Conservation (phyloP, 352 stramenopile genomes). For the Peronospora farinosa region DNA sequence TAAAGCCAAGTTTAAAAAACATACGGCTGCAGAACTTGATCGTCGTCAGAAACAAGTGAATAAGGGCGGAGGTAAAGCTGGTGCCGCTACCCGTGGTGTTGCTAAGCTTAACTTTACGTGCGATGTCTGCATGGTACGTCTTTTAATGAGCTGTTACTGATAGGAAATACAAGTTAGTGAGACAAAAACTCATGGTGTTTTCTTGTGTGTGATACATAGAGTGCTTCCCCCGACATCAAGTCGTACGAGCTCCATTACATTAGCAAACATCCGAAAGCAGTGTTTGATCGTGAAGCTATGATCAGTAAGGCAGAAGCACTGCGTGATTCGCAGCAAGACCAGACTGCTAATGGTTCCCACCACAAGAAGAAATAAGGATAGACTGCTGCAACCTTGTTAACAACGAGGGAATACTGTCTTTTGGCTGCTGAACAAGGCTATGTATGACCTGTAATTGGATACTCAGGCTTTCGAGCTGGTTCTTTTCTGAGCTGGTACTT, state of each 20-base stretch:
- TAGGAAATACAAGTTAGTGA: not conserved
- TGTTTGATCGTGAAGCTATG: constrained; percentile 48
- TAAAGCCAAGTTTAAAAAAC: constrained; percentile 77
- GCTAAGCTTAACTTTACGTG: constrained; percentile 68
- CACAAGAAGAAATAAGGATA: constrained; percentile 40
- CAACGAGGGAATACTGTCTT: not conserved
- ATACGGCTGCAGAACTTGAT: constrained; percentile 60
- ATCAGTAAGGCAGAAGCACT: constrained; percentile 44
- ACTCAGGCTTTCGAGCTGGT: not conserved
- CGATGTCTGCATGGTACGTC: constrained; percentile 57
- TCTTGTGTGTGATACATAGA: constrained; percentile 24
- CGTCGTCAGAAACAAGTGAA: constrained; percentile 46
- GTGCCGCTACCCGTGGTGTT: constrained; percentile 29
- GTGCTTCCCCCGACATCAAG: constrained; percentile 55
- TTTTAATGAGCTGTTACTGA: not conserved
- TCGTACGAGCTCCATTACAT: constrained; percentile 51
- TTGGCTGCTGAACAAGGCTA: constrained; percentile 1
- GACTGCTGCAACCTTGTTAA: constrained; percentile 6
- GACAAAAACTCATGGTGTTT: constrained; percentile 1
- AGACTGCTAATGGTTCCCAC: constrained; percentile 39
- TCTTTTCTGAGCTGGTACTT: not conserved
- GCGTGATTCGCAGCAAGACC: constrained; percentile 30
- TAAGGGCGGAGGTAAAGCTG: constrained; percentile 48
- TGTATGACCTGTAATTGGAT: not conserved
- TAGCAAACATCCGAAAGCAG: constrained; percentile 53